These are phyloP conservation scores for Aureobasidium sp. DNA, from an alignment of 2,329 filamentous ascomycete genomes.

Conservation along the genomic window DNA sequence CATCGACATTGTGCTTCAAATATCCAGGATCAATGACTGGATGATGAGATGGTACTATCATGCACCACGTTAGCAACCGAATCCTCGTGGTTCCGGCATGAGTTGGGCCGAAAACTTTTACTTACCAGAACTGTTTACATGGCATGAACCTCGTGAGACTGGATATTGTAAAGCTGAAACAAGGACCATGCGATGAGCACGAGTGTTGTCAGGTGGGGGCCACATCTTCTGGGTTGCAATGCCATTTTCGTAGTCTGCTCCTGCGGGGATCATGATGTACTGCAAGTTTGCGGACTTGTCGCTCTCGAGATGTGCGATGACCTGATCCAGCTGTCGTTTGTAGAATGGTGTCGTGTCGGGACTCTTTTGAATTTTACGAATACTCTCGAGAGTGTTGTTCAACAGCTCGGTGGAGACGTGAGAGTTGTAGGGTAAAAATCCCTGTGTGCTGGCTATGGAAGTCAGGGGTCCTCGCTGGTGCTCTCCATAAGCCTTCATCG, in stretches of 20 bases:
- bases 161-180: slow-evolving; percentile 36
- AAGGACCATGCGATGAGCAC: slow-evolving; percentile 29
- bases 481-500: slow-evolving; percentile 36
- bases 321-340: slow-evolving; percentile 38
- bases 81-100: too few relatives aligned
- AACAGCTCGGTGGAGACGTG: slow-evolving; percentile 39
- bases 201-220: slow-evolving; percentile 28
- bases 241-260: slow-evolving; percentile 31
- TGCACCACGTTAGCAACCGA: too few relatives aligned
- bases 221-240: slow-evolving; percentile 35
- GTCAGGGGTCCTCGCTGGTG: slow-evolving; percentile 37
- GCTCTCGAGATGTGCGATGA: slow-evolving; percentile 37
- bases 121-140: slow-evolving; percentile 33
- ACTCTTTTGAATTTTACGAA: slow-evolving; percentile 30
- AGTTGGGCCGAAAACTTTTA: too few relatives aligned
- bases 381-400: slow-evolving; percentile 33
- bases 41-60: slow-evolving; percentile 21
- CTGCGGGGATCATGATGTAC: slow-evolving; percentile 35
- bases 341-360: slow-evolving; percentile 36
- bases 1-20: slow-evolving; percentile 27
- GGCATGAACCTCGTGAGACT: slow-evolving; percentile 34
- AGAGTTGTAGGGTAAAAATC: slow-evolving; percentile 40
- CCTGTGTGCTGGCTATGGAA: slow-evolving; percentile 36
- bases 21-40: slow-evolving; percentile 30
- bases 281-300: slow-evolving; percentile 43